These are phyloP conservation scores for Chytriomyces sp. DNA, from an alignment of 192 early-diverging fungal species.

Conservation along the genomic window DNA sequence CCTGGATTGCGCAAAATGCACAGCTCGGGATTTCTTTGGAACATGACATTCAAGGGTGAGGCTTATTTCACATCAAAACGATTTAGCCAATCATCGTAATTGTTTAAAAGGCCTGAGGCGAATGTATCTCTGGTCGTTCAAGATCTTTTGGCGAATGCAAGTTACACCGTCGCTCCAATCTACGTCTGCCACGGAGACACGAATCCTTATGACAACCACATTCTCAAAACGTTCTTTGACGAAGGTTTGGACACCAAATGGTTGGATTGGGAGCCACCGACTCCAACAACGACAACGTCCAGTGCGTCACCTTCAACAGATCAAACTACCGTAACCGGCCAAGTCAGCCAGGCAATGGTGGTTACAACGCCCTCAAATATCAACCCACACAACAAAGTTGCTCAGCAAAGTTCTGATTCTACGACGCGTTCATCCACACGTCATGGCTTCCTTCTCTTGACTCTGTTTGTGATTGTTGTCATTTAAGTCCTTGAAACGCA, in stretches of 20 bases:
- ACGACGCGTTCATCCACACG: no score
- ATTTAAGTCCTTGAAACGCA: no score
- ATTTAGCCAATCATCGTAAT: background rate
- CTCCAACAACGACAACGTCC: background rate
- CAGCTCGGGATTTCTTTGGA: background rate
- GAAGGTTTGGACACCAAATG: background rate
- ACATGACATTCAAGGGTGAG: background rate
- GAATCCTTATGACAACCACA: background rate
- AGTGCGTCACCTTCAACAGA: no score
- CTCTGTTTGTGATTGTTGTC: no score
- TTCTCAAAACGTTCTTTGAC: slow-evolving; percentile 1
- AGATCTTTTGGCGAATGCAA: background rate
- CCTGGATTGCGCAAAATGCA: background rate
- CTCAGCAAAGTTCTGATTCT: no score
- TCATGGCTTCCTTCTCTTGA: no score
- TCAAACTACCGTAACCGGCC: no score
- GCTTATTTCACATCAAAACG: background rate
- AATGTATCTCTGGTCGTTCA: background rate
- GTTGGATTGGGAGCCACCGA: background rate
- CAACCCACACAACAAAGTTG: no score
- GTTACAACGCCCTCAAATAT: background rate
- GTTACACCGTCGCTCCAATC: background rate
- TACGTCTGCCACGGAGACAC: background rate
- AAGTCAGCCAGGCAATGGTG: background rate
- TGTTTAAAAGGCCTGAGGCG: background rate